Base-by-base conservation (phyloP, 2,329 filamentous ascomycete genomes). In the Talaromyces sp. region DNA sequence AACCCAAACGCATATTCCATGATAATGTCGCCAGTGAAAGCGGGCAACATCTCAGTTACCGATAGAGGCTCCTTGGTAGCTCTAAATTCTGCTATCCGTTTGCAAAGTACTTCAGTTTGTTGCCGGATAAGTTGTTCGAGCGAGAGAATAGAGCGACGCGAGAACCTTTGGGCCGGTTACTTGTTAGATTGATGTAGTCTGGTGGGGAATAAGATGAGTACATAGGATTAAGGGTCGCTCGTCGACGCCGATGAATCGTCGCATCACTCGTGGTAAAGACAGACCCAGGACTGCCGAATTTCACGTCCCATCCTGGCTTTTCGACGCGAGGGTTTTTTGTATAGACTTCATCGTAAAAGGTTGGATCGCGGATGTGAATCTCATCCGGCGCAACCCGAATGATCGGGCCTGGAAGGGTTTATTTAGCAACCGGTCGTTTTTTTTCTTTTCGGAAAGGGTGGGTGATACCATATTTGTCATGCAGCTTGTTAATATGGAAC, bases 261-360 rank as follows among this genome's bases (percentile, higher is more conserved):
- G 73, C 68, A 60, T 74, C 68, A 47, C 68, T 65, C 0, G 69
- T 69, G 4, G 68, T 70, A 57, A 76, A 76, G 65, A 73, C 69
- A 52, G 72, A 70, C n/a, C 66, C 72, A 28, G 67, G 62, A 36
- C 60, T 66, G 36, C 67, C 67, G 59, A 72, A 69, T 23, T 65
- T 65, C 30, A 63, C 60, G 8, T 65, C 62, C 66, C 65, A 68
- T 42, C 67, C 65, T 31, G 67, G 67, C 61, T 75, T 75, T 63
- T 74, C 68, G 36, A 69, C 66, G 0, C 70, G 71, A 30, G 67
- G 68, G 54, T 70, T 68, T 44, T 69, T 71, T 30, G 70, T 67
- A 65, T 72, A 73, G 18, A 73, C 57, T 9, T 66, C 65, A 42
- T 73, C 70, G 56, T 70, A 73, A 59, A 66, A 72, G 18, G 68